These are phyloP conservation scores for Pleodorina starrii DNA, from an alignment of 139 green algal species.

Conservation along the genomic window DNA sequence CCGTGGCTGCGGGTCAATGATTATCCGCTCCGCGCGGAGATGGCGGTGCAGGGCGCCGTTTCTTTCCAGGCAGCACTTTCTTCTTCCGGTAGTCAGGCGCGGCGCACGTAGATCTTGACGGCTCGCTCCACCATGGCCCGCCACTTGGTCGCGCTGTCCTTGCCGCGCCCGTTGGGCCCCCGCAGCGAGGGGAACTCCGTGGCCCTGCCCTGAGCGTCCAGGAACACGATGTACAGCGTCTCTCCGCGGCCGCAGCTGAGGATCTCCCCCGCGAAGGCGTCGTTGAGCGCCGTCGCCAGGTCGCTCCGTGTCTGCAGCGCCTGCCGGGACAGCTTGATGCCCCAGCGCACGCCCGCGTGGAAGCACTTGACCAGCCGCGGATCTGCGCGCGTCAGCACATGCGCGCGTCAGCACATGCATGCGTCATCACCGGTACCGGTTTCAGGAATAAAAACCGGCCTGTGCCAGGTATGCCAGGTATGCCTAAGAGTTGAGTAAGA, in stretches of 20 bases:
- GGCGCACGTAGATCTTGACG: slow-evolving; percentile 63
- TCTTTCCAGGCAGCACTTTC: no score
- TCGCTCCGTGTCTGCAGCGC: slow-evolving; percentile 60
- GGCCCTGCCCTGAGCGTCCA: slow-evolving; percentile 56
- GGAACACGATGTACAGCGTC: slow-evolving; percentile 67
- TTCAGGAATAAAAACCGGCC: no score
- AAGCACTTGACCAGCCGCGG: slow-evolving; percentile 77
- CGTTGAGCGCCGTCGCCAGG: slow-evolving; percentile 72
- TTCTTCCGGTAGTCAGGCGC: not conserved
- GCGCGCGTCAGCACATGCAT: no score
- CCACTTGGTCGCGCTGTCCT: slow-evolving; percentile 60
- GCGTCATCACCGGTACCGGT: no score
- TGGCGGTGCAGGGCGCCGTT: no score
- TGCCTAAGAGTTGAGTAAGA: no score
- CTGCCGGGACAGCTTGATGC: slow-evolving; percentile 60
- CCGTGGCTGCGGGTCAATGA: no score
- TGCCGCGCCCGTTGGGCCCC: slow-evolving; percentile 24
- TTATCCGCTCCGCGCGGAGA: no score
- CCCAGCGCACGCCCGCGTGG: slow-evolving; percentile 75
- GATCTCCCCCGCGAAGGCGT: slow-evolving; percentile 71
- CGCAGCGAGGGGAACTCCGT: slow-evolving; percentile 57
- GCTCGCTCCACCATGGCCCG: slow-evolving; percentile 54
- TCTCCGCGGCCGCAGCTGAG: slow-evolving; percentile 65
- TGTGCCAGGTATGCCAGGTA: no score
- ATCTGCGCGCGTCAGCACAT: slow-evolving; percentile 23